Conservation (phyloP, 768 basidiomycete species). For the Mycena venus region DNA sequence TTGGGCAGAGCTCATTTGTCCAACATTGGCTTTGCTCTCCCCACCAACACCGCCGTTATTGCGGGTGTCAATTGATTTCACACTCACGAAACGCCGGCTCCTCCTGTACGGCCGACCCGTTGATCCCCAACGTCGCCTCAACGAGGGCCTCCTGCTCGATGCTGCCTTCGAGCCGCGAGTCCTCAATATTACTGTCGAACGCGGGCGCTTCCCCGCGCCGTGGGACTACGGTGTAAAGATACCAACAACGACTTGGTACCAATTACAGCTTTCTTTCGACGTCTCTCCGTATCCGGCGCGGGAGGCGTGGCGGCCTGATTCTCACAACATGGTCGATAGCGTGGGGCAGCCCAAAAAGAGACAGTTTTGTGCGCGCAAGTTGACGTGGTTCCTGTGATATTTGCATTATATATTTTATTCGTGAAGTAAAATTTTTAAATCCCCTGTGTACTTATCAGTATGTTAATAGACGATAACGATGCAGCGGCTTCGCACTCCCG, state of each 20-base stretch:
- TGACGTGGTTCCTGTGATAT: no score
- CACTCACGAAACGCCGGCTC: constrained; percentile 4
- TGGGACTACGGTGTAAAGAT: no score
- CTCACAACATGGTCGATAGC: neutral
- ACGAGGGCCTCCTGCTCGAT: constrained; percentile 16
- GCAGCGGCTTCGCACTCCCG: no score
- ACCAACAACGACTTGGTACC: neutral
- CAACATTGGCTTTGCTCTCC: neutral
- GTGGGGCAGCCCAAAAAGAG: constrained; percentile 4
- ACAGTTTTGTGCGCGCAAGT: constrained; percentile 1
- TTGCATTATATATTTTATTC: no score
- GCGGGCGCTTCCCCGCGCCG: neutral
- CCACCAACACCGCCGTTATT: neutral
- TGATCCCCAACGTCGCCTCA: neutral
- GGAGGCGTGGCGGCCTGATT: neutral
- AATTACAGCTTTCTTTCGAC: neutral
- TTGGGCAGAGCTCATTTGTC: neutral
- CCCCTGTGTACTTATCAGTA: no score
- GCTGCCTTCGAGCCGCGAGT: constrained; percentile 9
- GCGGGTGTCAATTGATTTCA: constrained; percentile 4
- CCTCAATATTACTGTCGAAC: constrained; percentile 6
- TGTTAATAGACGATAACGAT: no score
- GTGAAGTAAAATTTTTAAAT: no score
- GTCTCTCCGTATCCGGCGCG: constrained; percentile 4
- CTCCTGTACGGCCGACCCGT: neutral